A percentile compares a stretch with the other conserved stretches of the same genome.
phyloP scores from a whole-genome alignment of 169 alveolate genomes.

The Plasmodium berghei region DNA sequence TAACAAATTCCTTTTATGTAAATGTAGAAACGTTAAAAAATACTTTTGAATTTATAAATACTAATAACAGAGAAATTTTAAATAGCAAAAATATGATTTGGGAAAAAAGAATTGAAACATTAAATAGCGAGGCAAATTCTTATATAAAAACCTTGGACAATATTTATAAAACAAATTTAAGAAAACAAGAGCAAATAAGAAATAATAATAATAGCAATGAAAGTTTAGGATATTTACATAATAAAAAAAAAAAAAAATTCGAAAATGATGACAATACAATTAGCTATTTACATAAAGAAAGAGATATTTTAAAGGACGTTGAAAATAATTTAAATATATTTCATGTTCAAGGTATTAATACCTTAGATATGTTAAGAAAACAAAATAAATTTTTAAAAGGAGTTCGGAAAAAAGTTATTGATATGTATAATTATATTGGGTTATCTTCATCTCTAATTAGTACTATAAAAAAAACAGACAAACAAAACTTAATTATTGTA shows the following conservation, averaged over 20 bases:
- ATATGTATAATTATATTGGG: constrained; percentile 63
- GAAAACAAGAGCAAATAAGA: constrained; percentile 12
- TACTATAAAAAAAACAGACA: constrained; percentile 46
- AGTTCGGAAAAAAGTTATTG: constrained; percentile 67
- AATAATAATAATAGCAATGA: constrained; percentile 16
- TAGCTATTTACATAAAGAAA: constrained; percentile 57
- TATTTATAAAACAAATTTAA: constrained; percentile 46
- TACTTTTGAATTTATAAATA: constrained; percentile 40
- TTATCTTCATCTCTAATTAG: constrained; percentile 46
- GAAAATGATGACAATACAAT: constrained; percentile 4
- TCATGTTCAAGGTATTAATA: constrained; percentile 56
- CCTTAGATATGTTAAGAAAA: constrained; percentile 46
- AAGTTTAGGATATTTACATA: neutral
- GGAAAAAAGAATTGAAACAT: constrained; percentile 69
- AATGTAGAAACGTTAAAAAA: constrained; percentile 58
- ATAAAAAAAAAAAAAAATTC: constrained; percentile 7
- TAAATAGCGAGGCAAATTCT: constrained; percentile 46
- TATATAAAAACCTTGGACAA: constrained; percentile 56
- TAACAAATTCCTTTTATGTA: constrained; percentile 69
- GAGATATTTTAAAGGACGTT: constrained; percentile 50
- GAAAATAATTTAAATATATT: constrained; percentile 55
- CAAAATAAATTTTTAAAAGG: constrained; percentile 68
- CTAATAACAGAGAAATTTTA: constrained; percentile 26
- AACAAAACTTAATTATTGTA: constrained; percentile 64
- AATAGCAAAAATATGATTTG: constrained; percentile 53